Evolutionary conservation across 768 basidiomycete species (phyloP), one percentile per base, ranked within the genome.

Genomic region (Tubosaeta brunneosetosa): DNA sequence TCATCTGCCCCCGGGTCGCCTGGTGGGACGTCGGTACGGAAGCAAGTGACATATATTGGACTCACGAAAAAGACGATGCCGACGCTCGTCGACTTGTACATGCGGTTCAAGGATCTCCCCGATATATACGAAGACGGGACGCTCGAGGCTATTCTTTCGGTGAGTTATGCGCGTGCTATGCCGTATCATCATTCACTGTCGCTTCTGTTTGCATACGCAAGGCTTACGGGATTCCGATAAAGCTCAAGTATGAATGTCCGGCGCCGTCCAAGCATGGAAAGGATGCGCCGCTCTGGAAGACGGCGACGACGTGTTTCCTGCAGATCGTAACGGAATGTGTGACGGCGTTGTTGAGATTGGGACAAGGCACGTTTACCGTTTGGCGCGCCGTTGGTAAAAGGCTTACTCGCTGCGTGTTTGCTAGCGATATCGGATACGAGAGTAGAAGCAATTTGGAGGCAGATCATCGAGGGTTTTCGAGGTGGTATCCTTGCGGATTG

Each of bases 241-340:
- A 94, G 63, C 73, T 98, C 57, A 94, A 94, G 70, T 95, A 97
- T 57, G 92, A 95, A 33, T 97, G 94, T 66, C 94, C 95, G 0
- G 73, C 88, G 0, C 81, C 95, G 0, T 92, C 88, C 37, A 93
- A 86, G 64, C 91, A 83, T 63, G 92, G 91, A 3, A 86, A 90
- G 49, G 95, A 94, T 61, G 72, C 69, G 19, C 93, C 94, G 0
- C 72, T 99, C 3, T 98, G 95, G 95, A 94, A 94, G 72, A 94
- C 92, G 0, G 94, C 93, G n/a, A 92, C 88, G 2, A 80, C 76
- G 13, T 84, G 77, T 61, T 91, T 91, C 68, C 72, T 94, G 61
- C 74, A 75, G 13, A 77, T 91, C 31, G 85, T 91, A 41, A 87
- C 82, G 51, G 85, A 86, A 53, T 83, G 82, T 57, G 74, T 79